Percentiles rank a stretch among this genome's conserved stretches.
Conservation (phyloP, 169 alveolate species). For the Cryptosporidium baileyi region DNA sequence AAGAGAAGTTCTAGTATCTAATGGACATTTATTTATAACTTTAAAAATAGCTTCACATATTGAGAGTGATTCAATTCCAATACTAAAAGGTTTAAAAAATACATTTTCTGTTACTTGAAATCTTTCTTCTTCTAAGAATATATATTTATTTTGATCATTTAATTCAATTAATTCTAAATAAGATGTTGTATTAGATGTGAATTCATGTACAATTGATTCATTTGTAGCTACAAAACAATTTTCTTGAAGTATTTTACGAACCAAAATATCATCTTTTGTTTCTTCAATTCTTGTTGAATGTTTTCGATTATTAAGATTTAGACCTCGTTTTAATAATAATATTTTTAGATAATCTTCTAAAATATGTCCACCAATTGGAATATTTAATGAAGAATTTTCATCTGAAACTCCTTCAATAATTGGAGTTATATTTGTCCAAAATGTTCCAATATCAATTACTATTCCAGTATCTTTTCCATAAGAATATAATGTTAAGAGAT, state of each 20-base stretch:
- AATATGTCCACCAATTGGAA: constrained; percentile 52
- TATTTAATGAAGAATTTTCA: constrained; percentile 5
- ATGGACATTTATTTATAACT: constrained; percentile 48
- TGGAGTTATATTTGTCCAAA: constrained; percentile 63
- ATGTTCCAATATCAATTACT: constrained; percentile 60
- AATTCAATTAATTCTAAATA: constrained; percentile 16
- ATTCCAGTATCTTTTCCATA: constrained; percentile 55
- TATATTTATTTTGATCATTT: not conserved
- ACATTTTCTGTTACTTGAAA: constrained; percentile 64
- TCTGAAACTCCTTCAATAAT: constrained; percentile 59
- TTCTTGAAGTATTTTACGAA: constrained; percentile 18
- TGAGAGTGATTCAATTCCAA: constrained; percentile 56
- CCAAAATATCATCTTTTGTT: constrained; percentile 20
- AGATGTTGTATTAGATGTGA: constrained; percentile 30
- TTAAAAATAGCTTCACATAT: constrained; percentile 53
- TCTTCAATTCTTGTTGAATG: constrained; percentile 14
- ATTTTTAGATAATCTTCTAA: constrained; percentile 42
- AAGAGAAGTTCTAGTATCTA: constrained; percentile 24
- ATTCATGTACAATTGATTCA: constrained; percentile 9
- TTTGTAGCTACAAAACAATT: constrained; percentile 53
- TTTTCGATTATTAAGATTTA: not conserved
- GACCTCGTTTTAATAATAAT: constrained; percentile 38
- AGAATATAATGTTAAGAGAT: constrained; percentile 48
- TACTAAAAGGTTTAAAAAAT: constrained; percentile 21
- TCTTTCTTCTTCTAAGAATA: constrained; percentile 57